phyloP scores from a whole-genome alignment of 148 eudicot species.

The Fagopyrum esculentum region DNA sequence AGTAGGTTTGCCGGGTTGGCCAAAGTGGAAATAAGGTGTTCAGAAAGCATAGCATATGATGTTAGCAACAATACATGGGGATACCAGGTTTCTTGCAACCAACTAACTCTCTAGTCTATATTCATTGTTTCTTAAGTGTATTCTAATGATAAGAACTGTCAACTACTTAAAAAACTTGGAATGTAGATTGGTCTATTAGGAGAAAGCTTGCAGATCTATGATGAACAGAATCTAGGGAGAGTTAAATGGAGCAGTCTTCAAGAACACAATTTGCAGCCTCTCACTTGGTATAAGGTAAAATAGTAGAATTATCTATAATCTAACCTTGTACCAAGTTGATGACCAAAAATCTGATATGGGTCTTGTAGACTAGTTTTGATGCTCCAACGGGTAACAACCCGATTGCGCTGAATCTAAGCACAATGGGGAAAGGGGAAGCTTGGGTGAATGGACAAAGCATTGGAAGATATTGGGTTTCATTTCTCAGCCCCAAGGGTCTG shows the following conservation, averaged over 20 bases:
- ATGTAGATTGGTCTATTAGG: conserved; percentile 38
- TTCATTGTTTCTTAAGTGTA: background rate
- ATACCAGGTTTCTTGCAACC: conserved; percentile 28
- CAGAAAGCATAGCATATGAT: conserved; percentile 17
- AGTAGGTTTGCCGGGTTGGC: conserved; percentile 33
- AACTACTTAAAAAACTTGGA: background rate
- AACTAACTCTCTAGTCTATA: background rate
- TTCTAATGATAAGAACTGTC: background rate
- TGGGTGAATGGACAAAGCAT: conserved; percentile 65
- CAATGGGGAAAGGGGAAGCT: conserved; percentile 58
- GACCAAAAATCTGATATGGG: background rate
- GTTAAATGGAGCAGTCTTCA: conserved; percentile 25
- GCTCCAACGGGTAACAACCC: conserved; percentile 40
- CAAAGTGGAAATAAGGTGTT: conserved; percentile 27
- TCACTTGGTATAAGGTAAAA: conserved; percentile 47
- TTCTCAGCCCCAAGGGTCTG: conserved; percentile 33
- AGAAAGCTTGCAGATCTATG: conserved; percentile 31
- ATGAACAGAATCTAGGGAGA: conserved; percentile 23
- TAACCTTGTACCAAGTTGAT: background rate
- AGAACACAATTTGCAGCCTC: conserved; percentile 21
- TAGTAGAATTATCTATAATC: background rate
- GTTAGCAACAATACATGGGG: conserved; percentile 32
- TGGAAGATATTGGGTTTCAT: conserved; percentile 58
- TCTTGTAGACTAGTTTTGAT: conserved; percentile 32
- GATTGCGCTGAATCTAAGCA: conserved; percentile 35